Base-by-base conservation (phyloP, 306 rosid genomes). In the Castanea sativa region DNA sequence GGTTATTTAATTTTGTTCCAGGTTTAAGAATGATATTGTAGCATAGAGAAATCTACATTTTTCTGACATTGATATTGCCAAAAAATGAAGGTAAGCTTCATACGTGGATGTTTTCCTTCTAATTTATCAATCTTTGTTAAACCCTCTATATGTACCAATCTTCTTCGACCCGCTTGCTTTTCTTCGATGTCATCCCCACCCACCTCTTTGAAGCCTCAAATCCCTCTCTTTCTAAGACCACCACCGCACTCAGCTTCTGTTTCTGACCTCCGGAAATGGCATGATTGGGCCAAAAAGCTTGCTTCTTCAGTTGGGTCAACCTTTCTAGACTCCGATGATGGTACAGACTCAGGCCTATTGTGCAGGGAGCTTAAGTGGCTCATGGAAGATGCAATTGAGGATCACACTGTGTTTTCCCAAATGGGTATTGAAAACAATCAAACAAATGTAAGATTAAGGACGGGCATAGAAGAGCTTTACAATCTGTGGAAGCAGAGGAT, bases 341-440 rank as follows among this genome's bases (percentile, higher is more conserved):
- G 94, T 14, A 95, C 97, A 11, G 97, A 91, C 84, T 87, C 92
- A 5, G 82, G 73, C 79, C 83, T 88, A 30, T 41, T 94, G 58
- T 71, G 85, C 78, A 86, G 97, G 84, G 97, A 94, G 85, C 91
- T 94, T 38, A 90, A 87, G 53, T 94, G 99, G 97, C 91, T 94
- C 61, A 18, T 87, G 51, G 92, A 94, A 20, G 99, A 94, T 70
- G 92, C 87, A 12, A 76, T 88, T 64, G 87, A 85, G 45, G 87
- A 83, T 41, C 73, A 74, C 19, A 65, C 83, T 0, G 1, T 85
- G 29, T 15, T 83, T 58, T 69, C 80, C 32, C 77, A 70, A 7
- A 59, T 67, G 73, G 74, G 70, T 7, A 2, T 53, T 58, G 82
- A 83, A 4, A 71, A 72, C 15, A 45, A 67, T 53, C 63, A 76